Evolutionary conservation across 805 yeast genomes (phyloP), one percentile per base, ranked within the genome.

Genomic region (Spathaspora hagerdaliae): DNA sequence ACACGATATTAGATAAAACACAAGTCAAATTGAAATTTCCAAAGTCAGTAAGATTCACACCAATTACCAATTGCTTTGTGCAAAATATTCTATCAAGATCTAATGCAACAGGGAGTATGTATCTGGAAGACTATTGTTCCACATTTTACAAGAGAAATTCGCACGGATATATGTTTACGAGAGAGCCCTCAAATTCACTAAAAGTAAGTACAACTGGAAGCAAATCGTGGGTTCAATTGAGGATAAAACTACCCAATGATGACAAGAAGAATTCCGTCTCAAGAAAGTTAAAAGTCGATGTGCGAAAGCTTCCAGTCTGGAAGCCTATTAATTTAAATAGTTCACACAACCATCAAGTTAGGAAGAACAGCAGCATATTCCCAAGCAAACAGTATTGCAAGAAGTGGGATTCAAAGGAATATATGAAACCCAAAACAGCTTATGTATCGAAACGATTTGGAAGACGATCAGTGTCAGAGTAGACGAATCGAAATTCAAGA

Each of bases 161-260:
- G 12, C 61, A 59, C 37, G 67, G 69, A 13, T 65, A 64, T 45
- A 65, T 65, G 71, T 65, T 65, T 45, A 59, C 59, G n/a, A 56
- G 56, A 36, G 71, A 65, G 41, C 59, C 67, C 9, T 57, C 59
- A 10, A 61, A 52, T 43, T 53, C 64, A 6, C 46, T 61, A 24
- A 59, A 60, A 38, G 63, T 61, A n/a, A 58, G 60, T 36, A 45
- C 54, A 3, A 51, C 55, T 7, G 62, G 60, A 1, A 45, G 43
- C 3, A 56, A 57, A 42, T 57, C 61, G 19, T 61, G 64, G 64
- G 64, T 60, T 6, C 59, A 56, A 32, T 38, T 61, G 11, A 58
- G 55, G 33, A 49, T 61, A 38, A 56, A 51, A 37, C 38, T 60
- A 37, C 56, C 57, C 5, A 12, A 37, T 6, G 7, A 31, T 3